Evolutionary conservation across 2,329 filamentous ascomycete species (phyloP).

Genomic region (Hypocrella siamensis): DNA sequence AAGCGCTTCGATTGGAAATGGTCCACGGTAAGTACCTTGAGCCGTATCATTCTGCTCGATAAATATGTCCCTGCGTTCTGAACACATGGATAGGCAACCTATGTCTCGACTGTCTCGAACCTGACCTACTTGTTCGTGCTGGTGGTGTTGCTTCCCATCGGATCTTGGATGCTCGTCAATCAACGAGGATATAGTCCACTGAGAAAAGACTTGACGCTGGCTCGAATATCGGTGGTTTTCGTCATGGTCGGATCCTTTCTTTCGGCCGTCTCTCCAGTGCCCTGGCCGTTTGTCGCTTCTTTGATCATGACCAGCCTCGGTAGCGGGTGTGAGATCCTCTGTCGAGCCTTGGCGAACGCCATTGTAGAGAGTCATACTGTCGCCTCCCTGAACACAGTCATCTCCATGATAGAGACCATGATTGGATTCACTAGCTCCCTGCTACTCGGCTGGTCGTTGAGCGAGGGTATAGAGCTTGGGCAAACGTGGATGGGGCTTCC

Average conservation of each 20-base stretch:
- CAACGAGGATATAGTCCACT: conserved; percentile 15
- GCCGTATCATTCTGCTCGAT: neutral
- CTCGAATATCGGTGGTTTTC: conserved; percentile 17
- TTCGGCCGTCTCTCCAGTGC: conserved; percentile 18
- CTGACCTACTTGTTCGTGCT: conserved; percentile 21
- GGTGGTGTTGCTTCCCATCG: conserved; percentile 19
- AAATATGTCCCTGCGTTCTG: neutral
- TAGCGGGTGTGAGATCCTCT: conserved; percentile 22
- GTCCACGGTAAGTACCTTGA: conserved; percentile 17
- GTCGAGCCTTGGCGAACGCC: conserved; percentile 34
- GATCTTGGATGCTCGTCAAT: conserved; percentile 16
- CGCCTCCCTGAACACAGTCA: conserved; percentile 35
- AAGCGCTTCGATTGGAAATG: conserved; percentile 33
- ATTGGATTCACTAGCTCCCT: conserved; percentile 31
- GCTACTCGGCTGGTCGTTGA: conserved; percentile 28
- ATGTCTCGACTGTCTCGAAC: conserved; percentile 22
- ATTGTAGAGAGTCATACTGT: conserved; percentile 37
- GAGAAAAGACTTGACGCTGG: conserved; percentile 23
- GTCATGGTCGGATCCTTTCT: conserved; percentile 19
- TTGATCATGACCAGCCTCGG: conserved; percentile 31
- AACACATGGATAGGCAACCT: conserved; percentile 18
- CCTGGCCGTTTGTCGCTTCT: conserved; percentile 19
- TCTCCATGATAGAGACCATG: conserved; percentile 32
- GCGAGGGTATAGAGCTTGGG: conserved; percentile 27
- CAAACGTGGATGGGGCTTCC: conserved; percentile 34